These are phyloP conservation scores for Gynandropsis gynandra DNA, from an alignment of 345 rosid species.

Conservation along the genomic window DNA sequence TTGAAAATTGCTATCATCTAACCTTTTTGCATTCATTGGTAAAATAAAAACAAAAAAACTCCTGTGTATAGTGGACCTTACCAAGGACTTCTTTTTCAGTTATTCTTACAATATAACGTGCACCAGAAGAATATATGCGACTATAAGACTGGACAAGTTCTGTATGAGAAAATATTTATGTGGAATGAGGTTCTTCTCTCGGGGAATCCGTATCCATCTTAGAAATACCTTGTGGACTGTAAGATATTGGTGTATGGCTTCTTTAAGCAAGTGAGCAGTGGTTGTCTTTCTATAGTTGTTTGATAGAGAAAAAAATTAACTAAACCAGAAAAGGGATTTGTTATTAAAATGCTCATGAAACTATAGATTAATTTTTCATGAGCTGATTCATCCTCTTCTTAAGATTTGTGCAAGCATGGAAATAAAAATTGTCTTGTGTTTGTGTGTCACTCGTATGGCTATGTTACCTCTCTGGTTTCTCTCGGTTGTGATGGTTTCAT, in stretches of 20 bases:
- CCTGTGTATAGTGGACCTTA: slow-evolving; percentile 78
- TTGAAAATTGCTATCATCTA: slow-evolving; percentile 7
- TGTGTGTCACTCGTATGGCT: no score
- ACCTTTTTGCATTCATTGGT: slow-evolving; percentile 19
- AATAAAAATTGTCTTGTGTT: no score
- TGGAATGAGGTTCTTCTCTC: slow-evolving; percentile 98
- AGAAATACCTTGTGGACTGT: slow-evolving; percentile 92
- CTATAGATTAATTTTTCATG: no score
- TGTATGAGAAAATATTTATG: slow-evolving; percentile 90
- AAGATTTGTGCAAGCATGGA: no score
- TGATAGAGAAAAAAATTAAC: slow-evolving; percentile 5
- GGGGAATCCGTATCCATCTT: slow-evolving; percentile 81
- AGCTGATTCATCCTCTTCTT: no score
- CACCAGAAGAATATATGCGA: slow-evolving; percentile 72
- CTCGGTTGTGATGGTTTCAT: no score
- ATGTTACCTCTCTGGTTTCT: no score
- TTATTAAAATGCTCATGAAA: no score
- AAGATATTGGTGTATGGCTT: slow-evolving; percentile 91
- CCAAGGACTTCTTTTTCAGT: slow-evolving; percentile 98
- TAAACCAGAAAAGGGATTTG: not conserved
- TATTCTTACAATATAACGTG: slow-evolving; percentile 92
- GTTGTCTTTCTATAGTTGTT: slow-evolving; percentile 16
- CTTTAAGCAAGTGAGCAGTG: slow-evolving; percentile 76
- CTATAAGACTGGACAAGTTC: slow-evolving; percentile 55
- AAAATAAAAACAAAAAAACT: slow-evolving; percentile 94